Evolutionary conservation across 176 grass and related monocot species (phyloP), one percentile per base, ranked within the genome.

Genomic region (Cenchrus americanus): DNA sequence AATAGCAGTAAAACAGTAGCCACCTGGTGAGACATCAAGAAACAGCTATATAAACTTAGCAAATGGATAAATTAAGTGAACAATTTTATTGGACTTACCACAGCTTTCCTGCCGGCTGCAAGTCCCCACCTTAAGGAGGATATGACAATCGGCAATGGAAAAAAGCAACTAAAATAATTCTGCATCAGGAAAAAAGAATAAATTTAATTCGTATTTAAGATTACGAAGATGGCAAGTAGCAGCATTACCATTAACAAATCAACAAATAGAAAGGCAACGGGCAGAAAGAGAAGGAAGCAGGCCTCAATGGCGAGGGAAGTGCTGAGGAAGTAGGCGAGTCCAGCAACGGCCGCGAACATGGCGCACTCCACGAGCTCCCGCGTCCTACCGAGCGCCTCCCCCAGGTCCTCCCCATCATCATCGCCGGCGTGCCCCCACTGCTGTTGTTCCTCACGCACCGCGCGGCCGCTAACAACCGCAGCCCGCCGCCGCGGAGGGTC

Each of bases 101-200:
- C 63, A 66, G 96, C 95, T 93, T 98, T 98, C 52, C 91, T 90
- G 48, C 92, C 92, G 41, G 96, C 96, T 77, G 82, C 54, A 48
- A 91, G 30, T 34, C 96, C 95, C 96, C 92, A 98, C 82, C 96
- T 91, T 74, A 98, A 84, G 69, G 96, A 98, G 88, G 96, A 91
- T 51, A 98, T 95, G 27, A 98, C 83, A 69, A 98, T 95, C 6
- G 96, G 96, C 84, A 98, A 90, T 43, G 92, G 84, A 7, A 98
- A 98, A 86, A 98, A 98, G 77, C 84, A 95, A 73, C 96, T 84
- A 75, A 95, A 95, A 74, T 98, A 98, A 71, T 95, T 94, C 92
- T 98, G 84, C 80, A 97, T 12, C 27, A 13, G 27, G 48, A 66
- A 14, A 83, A 37, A 55, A 53, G 17, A 67, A 2, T 42, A 67